Conservation (phyloP, 2,329 filamentous ascomycete species). For the Passalora sequoiae region DNA sequence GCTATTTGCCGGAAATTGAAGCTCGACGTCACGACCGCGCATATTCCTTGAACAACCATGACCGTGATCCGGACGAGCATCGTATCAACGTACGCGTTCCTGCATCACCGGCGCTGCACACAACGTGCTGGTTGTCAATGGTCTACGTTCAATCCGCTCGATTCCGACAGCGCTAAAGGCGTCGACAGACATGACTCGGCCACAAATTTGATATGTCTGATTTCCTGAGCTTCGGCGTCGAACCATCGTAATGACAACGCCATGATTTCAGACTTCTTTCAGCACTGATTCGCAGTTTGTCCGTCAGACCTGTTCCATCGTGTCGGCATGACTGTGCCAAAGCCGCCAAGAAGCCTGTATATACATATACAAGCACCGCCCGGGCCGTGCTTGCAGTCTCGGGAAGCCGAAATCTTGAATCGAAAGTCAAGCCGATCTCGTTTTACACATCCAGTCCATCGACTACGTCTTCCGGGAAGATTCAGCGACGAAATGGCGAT, state of each 20-base stretch:
- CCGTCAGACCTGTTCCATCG: too few species aligned
- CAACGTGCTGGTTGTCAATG: slow-evolving; percentile 6
- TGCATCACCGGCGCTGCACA: neutral
- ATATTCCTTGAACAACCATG: neutral
- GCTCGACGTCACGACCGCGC: neutral
- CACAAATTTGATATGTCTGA: neutral
- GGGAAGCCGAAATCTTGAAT: too few species aligned
- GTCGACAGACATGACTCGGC: neutral
- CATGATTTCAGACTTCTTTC: neutral
- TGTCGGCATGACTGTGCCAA: too few species aligned
- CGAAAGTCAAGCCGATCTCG: too few species aligned
- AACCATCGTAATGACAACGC: neutral
- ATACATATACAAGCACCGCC: too few species aligned
- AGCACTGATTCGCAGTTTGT: too few species aligned
- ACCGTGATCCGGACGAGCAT: neutral
- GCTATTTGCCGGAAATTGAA: slow-evolving; percentile 1
- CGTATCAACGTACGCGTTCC: neutral
- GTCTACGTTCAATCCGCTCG: neutral
- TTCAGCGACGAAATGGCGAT: too few species aligned
- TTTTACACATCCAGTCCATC: too few species aligned
- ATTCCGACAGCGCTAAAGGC: slow-evolving; percentile 1
- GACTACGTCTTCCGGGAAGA: too few species aligned
- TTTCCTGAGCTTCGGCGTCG: neutral
- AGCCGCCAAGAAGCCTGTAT: too few species aligned
- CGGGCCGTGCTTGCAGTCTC: too few species aligned